Conservation (phyloP, 495 filamentous ascomycete genomes). For the Articulospora tetracladia region DNA sequence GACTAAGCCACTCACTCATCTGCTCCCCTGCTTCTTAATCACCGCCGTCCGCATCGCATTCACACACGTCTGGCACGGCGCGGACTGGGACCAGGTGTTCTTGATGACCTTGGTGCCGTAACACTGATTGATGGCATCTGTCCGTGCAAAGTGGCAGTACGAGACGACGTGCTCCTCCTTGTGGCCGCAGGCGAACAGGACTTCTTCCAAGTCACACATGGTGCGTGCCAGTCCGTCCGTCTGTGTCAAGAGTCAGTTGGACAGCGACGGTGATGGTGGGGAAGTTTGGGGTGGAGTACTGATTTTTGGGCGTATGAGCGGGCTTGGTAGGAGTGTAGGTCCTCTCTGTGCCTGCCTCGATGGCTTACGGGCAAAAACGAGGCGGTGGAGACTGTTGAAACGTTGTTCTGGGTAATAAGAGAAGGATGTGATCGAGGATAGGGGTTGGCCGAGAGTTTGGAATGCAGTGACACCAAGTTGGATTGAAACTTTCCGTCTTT, state of each 20-base stretch:
- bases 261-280: too few relatives aligned
- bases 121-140: conserved; percentile 60
- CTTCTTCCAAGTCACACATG: conserved; percentile 68
- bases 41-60: conserved; percentile 6
- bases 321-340: too few relatives aligned
- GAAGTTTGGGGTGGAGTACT: not conserved
- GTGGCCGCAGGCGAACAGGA: conserved; percentile 58
- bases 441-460: too few relatives aligned
- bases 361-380: too few relatives aligned
- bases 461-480: too few relatives aligned
- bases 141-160: conserved; percentile 67
- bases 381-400: too few relatives aligned
- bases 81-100: conserved; percentile 45
- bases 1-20: too few relatives aligned
- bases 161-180: conserved; percentile 49
- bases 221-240: not conserved
- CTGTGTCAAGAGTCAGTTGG: not conserved
- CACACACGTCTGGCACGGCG: conserved; percentile 34
- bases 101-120: conserved; percentile 56
- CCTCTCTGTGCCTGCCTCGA: too few relatives aligned
- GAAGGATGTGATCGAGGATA: too few relatives aligned
- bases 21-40: not conserved
- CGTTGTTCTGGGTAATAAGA: too few relatives aligned
- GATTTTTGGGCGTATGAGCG: too few relatives aligned
- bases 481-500: too few relatives aligned